phyloP scores from a whole-genome alignment of 2,329 filamentous ascomycete genomes.

The Ceratocystis lukuohia region DNA sequence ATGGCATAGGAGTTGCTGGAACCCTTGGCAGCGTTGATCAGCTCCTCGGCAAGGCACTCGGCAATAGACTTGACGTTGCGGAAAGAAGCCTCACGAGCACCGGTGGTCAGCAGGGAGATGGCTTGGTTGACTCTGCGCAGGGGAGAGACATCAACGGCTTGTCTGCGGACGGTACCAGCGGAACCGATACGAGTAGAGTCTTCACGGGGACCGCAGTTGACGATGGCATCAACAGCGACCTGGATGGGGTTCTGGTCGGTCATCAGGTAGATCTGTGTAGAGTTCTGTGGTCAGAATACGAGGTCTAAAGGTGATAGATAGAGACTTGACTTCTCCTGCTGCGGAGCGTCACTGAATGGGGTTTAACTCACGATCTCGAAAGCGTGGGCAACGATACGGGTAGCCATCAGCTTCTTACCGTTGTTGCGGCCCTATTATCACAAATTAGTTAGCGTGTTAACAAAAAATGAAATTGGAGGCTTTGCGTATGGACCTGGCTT shows the following conservation, averaged over 20 bases:
- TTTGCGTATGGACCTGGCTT: not conserved
- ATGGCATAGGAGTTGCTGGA: conserved; percentile 99
- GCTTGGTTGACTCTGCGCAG: conserved; percentile 99
- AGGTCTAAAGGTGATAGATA: too few species aligned
- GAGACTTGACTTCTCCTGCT: too few species aligned
- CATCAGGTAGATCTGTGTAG: conserved; percentile 90
- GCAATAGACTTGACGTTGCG: conserved; percentile 99
- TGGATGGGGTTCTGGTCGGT: conserved; percentile 99
- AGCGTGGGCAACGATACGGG: conserved; percentile 95
- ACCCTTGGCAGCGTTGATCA: conserved; percentile 99
- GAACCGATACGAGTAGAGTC: conserved; percentile 99
- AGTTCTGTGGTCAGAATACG: conserved; percentile 24
- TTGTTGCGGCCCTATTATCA: conserved; percentile 99
- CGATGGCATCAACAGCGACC: conserved; percentile 96
- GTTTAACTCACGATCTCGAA: conserved; percentile 87
- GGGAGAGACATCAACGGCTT: conserved; percentile 99
- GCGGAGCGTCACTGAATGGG: not conserved
- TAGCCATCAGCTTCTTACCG: conserved; percentile 99
- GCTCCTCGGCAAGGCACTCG: conserved; percentile 98
- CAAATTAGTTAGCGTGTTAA: conserved; percentile 36
- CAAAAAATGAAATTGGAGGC: not conserved
- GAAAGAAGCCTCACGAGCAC: conserved; percentile 97
- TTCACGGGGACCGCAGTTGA: conserved; percentile 99
- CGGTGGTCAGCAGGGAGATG: conserved; percentile 96
- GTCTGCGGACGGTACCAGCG: conserved; percentile 97